Percentiles rank a stretch among this genome's conserved stretches.
phyloP scores from a whole-genome alignment of 2,329 filamentous ascomycete genomes.

The Lachnellula subtilissima region DNA sequence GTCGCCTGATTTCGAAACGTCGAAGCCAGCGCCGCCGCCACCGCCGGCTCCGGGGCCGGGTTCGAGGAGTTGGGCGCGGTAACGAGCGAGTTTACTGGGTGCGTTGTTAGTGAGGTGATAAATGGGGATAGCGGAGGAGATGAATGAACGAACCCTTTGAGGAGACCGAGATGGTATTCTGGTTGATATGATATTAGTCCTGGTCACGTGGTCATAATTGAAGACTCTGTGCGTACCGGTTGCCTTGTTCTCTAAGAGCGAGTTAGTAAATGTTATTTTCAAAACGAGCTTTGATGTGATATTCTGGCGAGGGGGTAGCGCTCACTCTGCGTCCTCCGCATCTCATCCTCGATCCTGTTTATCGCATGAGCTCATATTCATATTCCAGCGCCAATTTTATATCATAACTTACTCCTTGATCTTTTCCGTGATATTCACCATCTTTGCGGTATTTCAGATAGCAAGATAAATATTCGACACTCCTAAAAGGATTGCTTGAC shows the following conservation, averaged over 20 bases:
- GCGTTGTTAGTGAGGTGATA: conserved; percentile 5
- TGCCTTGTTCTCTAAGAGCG: conserved; percentile 82
- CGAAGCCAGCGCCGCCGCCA: conserved; percentile 78
- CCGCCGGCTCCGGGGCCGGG: conserved; percentile 74
- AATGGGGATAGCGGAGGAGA: background rate
- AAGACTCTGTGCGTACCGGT: conserved; percentile 63
- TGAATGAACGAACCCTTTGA: conserved; percentile 85
- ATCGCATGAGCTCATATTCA: conserved; percentile 5
- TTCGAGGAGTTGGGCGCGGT: conserved; percentile 90
- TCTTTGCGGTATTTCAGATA: conserved; percentile 41
- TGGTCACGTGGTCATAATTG: conserved; percentile 22
- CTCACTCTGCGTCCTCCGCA: conserved; percentile 97
- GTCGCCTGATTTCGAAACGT: conserved; percentile 94
- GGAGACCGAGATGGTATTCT: conserved; percentile 97
- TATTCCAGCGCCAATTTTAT: conserved; percentile 2
- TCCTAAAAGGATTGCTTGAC: background rate
- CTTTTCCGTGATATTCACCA: conserved; percentile 99
- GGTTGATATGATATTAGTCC: conserved; percentile 27
- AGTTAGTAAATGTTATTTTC: conserved; percentile 3
- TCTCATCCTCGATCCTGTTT: conserved; percentile 97
- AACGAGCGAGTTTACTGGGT: conserved; percentile 83
- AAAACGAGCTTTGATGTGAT: conserved; percentile 14
- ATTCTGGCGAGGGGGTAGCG: conserved; percentile 1
- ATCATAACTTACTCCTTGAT: conserved; percentile 81
- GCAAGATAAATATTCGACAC: background rate